Conservation (phyloP, 805 yeast species). For the Wickerhamomyces tratensis region DNA sequence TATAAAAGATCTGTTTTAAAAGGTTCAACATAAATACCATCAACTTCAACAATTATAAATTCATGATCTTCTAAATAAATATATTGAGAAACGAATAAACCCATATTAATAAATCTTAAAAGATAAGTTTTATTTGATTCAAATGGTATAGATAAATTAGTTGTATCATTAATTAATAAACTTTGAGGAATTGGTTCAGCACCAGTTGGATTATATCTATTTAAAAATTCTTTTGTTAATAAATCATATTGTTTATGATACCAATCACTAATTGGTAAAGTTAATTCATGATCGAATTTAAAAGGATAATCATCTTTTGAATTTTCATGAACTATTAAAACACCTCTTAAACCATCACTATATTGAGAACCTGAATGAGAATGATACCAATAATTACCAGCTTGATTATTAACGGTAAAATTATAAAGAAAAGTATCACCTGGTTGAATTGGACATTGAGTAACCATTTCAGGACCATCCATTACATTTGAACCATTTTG, state of each 20-base stretch:
- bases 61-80: conserved; percentile 60
- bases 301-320: conserved; percentile 33
- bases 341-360: conserved; percentile 68
- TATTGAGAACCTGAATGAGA: conserved; percentile 72
- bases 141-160: conserved; percentile 44
- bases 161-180: conserved; percentile 54
- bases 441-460: conserved; percentile 72
- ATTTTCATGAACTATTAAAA: conserved; percentile 53
- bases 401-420: conserved; percentile 58
- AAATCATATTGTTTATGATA: conserved; percentile 46
- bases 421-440: conserved; percentile 60
- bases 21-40: conserved; percentile 61
- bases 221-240: conserved; percentile 38
- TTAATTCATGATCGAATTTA: conserved; percentile 51
- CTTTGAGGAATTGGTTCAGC: conserved; percentile 76
- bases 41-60: conserved; percentile 65
- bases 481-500: conserved; percentile 50
- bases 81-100: conserved; percentile 68
- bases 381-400: conserved; percentile 81
- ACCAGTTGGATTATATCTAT: conserved; percentile 72
- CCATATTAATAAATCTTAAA: conserved; percentile 54
- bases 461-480: conserved; percentile 78
- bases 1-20: conserved; percentile 44
- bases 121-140: conserved; percentile 54
- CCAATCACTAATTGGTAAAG: conserved; percentile 50